Evolutionary conservation across 75 land plant species (phyloP), one percentile per base, ranked within the genome.

Genomic region (Larix kaempferi): DNA sequence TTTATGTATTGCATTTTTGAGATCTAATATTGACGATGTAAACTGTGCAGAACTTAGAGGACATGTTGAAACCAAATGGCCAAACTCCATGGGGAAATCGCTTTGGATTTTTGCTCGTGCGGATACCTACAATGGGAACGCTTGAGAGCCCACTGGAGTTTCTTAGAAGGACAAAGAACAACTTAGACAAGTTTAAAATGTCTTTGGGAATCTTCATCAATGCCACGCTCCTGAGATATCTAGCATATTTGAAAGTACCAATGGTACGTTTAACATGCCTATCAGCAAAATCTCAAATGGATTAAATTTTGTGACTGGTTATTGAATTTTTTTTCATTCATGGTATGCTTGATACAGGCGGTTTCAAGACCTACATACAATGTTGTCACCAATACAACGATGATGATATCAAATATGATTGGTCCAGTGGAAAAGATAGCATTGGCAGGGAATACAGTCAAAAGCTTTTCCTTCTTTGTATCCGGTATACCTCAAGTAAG

Each of bases 401-500:
- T 82, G 82, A 44, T 74, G 5, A 84, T 87, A 6, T 84, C 89
- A 44, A 87, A 87, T 73, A 12, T 87, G 74, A 80, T 80, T 6
- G 89, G 84, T 0, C 89, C 89, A 27, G 37, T 64, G 27, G 89
- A 88, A 33, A 49, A 78, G 52, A 82, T 88, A 80, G 44, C 78
- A 23, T 63, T 88, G 5, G 84, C 77, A 54, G 37, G 44, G 57
- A 78, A 82, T 63, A 80, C 83, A 14, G 29, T 80, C 25, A 77
- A 73, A 55, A 74, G 78, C 19, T 52, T 88, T 29, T 82, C 85
- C 57, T 88, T 82, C 80, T 75, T 80, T 54, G 84, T 82, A 4
- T 73, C 66, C 0, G 84, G 84, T 21, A 17, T 29, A 17, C 89
- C 86, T 41, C 82, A 80, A 86, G 89, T 88, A 55, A 73, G 69